Evolutionary conservation across 495 filamentous ascomycete genomes (phyloP), one percentile per base, ranked within the genome.

Genomic region (Aspergillus haitiensis): DNA sequence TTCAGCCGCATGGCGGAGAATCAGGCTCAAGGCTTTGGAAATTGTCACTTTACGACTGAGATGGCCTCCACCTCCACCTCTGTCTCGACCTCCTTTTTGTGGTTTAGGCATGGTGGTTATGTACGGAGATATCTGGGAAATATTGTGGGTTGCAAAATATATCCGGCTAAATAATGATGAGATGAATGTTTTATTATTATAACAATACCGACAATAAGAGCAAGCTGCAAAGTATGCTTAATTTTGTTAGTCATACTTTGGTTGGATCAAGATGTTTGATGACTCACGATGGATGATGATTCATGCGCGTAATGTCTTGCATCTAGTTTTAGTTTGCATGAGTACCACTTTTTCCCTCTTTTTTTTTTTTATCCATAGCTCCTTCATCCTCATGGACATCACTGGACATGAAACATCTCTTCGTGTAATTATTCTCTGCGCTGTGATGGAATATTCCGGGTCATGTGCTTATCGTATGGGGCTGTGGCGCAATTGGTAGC

Each of bases 1-100:
- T 61, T 84, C 79, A 6, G 95, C 94, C 48, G 87, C 90, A 72
- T 98, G 94, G 21, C 94, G 82, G 15, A 98, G 80, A 0, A 97
- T 75, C 63, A 80, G 84, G 57, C 86, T 90, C 53, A 98, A 70
- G 31, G 91, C 88, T 69, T 92, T 95, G 7, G 91, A 96, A 49
- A 97, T 79, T 35, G 78, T 77, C 8, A 88, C 80, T 44, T 88
- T 83, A 35, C 90, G 72, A 36, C 67, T 59, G 33, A 45, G 49
- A 6, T 75, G 31, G 72, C 66, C 64, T 44, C 54, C 21, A 71
- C 67, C 70, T 36, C 56, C 59, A 52, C 53, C 48, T 59, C 44
- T 51, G 40, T 53, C 32, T 36, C 34, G 13, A 45, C 46, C 48
- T 52, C n/a, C 60, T 48, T 37, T 8, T 47, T 59, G 27, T 56